Evolutionary conservation across 176 grass and related monocot genomes (phyloP).

Genomic region (Raddia guianensis): DNA sequence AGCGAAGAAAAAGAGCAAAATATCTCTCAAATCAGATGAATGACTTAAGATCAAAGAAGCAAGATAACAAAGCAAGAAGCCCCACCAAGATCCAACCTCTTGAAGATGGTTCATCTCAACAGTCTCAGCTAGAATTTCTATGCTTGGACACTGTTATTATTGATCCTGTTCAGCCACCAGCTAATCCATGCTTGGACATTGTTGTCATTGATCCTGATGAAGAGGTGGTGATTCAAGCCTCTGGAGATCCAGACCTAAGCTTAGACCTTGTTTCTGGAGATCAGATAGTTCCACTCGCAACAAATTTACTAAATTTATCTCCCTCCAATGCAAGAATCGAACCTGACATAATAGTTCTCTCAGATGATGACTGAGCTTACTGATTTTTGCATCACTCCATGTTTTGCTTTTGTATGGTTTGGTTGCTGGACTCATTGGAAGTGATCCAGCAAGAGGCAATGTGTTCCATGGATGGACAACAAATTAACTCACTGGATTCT

Average conservation of each 20-base stretch:
- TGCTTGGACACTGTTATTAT: not conserved
- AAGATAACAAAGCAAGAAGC: not conserved
- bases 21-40: conserved; percentile 21
- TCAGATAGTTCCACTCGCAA: conserved; percentile 32
- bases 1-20: conserved; percentile 49
- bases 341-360: conserved; percentile 38
- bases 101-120: not conserved
- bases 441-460: not conserved
- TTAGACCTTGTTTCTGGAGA: not conserved
- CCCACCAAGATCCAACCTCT: not conserved
- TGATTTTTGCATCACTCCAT: not conserved
- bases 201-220: not conserved
- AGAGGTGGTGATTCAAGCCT: not conserved
- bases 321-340: conserved; percentile 21
- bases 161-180: not conserved
- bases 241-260: conserved; percentile 15
- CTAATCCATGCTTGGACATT: not conserved
- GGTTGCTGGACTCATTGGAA: not conserved
- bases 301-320: not conserved
- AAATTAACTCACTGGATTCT: not conserved
- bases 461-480: not conserved
- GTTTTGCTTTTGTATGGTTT: not conserved
- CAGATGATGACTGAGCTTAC: conserved; percentile 53
- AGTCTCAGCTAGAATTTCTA: not conserved
- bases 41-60: conserved; percentile 44